These are phyloP conservation scores for Thecamonas trahens DNA, from an alignment of 78 protist genomes.

Conservation along the genomic window DNA sequence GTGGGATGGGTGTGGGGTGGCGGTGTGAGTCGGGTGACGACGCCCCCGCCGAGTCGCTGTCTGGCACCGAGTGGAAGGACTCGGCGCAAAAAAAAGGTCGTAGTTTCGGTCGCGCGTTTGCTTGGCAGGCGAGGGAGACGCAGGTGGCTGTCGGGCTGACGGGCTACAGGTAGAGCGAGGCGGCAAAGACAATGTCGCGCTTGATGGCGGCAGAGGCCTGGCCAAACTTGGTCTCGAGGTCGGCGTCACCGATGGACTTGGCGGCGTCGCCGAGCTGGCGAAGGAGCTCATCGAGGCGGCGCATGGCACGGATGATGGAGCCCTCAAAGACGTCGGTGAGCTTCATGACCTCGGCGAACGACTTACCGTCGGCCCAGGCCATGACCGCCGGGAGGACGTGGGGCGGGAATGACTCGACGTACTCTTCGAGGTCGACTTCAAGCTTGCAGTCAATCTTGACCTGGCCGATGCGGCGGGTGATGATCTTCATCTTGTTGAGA, in stretches of 20 bases:
- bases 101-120: too few relatives aligned
- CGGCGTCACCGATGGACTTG: slow-evolving; percentile 80
- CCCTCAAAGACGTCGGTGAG: slow-evolving; percentile 76
- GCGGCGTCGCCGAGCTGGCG: slow-evolving; percentile 79
- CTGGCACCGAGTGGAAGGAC: too few relatives aligned
- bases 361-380: background rate
- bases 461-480: slow-evolving; percentile 43
- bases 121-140: too few relatives aligned
- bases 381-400: slow-evolving; percentile 13
- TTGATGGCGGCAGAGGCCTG: slow-evolving; percentile 64
- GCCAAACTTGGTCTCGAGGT: slow-evolving; percentile 71
- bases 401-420: slow-evolving; percentile 50
- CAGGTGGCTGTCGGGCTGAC: too few relatives aligned
- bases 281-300: slow-evolving; percentile 75
- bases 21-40: too few relatives aligned
- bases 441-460: slow-evolving; percentile 67
- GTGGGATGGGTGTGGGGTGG: too few relatives aligned
- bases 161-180: slow-evolving; percentile 71
- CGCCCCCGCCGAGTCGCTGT: too few relatives aligned
- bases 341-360: slow-evolving; percentile 56
- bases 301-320: slow-evolving; percentile 80
- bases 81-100: too few relatives aligned
- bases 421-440: slow-evolving; percentile 42
- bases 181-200: slow-evolving; percentile 84
- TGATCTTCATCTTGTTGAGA: slow-evolving; percentile 9